Conservation (phyloP, 371 early-diverging fungal species). For the Mucor racemosus region DNA sequence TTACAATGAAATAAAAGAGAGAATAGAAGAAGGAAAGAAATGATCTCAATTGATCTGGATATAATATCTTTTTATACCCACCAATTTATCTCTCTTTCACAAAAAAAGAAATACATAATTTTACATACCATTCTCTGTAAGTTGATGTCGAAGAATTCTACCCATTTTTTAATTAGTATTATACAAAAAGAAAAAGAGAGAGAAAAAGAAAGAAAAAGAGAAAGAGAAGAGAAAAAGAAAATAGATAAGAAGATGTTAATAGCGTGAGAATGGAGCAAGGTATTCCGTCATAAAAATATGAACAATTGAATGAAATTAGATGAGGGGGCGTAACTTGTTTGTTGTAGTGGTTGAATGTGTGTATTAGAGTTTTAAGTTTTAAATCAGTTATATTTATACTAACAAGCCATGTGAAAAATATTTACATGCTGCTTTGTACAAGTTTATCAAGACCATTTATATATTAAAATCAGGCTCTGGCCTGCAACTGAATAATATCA, state of each 20-base stretch:
- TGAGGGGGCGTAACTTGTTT: constrained; percentile 11
- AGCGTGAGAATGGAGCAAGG: constrained; percentile 4
- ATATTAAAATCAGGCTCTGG: not conserved
- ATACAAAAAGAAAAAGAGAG: not conserved
- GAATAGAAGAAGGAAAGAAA: not conserved
- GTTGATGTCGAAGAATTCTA: constrained; percentile 4
- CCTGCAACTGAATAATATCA: not conserved
- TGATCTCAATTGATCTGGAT: not conserved
- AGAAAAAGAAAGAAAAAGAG: not conserved
- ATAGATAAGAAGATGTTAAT: not conserved
- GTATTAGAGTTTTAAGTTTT: constrained; percentile 5
- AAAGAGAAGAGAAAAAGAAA: not conserved
- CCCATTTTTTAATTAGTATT: not conserved
- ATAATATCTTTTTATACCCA: not conserved
- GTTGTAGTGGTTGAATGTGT: constrained; percentile 2
- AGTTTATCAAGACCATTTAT: not conserved
- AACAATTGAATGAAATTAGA: not conserved
- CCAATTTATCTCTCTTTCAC: not conserved
- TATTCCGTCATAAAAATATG: not conserved
- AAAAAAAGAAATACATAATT: not conserved
- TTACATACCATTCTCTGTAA: constrained; percentile 3
- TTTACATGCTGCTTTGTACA: not conserved
- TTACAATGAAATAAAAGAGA: constrained; percentile 7
- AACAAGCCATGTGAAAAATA: constrained; percentile 9
- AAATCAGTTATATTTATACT: not conserved